Evolutionary conservation across 2,329 filamentous ascomycete species (phyloP), one percentile per base, ranked within the genome.

Genomic region (Colletotrichum brevisporum): DNA sequence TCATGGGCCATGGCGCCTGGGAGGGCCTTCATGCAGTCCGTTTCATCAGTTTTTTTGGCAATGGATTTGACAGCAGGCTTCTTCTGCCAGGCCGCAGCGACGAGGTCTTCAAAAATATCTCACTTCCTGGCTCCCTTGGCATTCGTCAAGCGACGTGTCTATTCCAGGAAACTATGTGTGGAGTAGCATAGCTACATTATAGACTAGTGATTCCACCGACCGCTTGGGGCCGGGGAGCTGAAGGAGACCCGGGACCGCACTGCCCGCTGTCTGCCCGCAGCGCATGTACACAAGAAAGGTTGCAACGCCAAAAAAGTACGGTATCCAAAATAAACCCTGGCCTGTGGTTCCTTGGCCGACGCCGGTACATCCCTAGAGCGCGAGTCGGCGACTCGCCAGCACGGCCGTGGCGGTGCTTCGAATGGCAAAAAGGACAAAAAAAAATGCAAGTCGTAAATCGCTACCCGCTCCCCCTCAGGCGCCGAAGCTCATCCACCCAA

Each of bases 401-500:
- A 68, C 50, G 57, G 47, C 67, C 58, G 57, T 68, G 13, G 47
- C 47, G 36, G 43, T 63, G 27, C 63, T 54, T 48, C 48, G 27
- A 66, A 60, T 13, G 6, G 21, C 9, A 51, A 61, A n/a, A 31
- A 66, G 21, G 66, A 52, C 52, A 56, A 36, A 36, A 36, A 36
- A 10, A 36, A 4, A 10, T 36, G 31, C 55, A 66, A 66, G 55
- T 69, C 66, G 55, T 66, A 39, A 69, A 26, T 48, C 60, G 55
- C 26, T 56, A 47, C 53, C 45, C 51, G 15, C 48, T 36, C 16
- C n/a, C 15, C 26, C 55, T 74, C 74, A 81, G 12, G 66, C 75
- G 2, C 82, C 83, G 26, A 81, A 71, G 71, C 83, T 85, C 82
- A 86, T 86, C 84, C 84, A 86, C 18, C 79, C 80, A 71, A 85